Evolutionary conservation across 2,329 filamentous ascomycete genomes (phyloP), one percentile per base, ranked within the genome.

Genomic region (Trichoderma koningiopsis): DNA sequence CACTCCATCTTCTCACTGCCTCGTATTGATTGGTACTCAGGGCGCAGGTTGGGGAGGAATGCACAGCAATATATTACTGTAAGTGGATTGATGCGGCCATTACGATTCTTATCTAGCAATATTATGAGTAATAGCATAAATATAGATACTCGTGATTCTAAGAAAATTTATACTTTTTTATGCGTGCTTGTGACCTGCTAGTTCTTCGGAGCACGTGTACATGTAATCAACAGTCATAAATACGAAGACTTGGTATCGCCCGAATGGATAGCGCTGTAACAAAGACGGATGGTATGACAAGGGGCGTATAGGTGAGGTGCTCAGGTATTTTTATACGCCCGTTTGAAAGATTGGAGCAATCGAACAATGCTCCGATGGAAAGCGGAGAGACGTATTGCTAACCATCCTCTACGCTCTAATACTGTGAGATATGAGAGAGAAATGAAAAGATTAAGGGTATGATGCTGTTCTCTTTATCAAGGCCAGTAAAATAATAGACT

Each of bases 151-250:
- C 31, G 60, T 27, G 47, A 33, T 55, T 31, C 0, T 14, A 13
- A 49, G 24, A 11, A 49, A 22, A n/a, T 8, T 49, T 61, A 61
- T 61, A 61, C 58, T 61, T 61, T 61, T 61, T n/a, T 6, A 61
- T 31, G 16, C n/a, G 27, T 61, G 58, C 58, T 61, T 61, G 58
- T 61, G 58, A 61, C 40, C 58, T 61, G 27, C 40, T 61, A 43
- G 13, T 8, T 49, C 40, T 60, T 61, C 8, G 1, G 13, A 47
- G 27, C 47, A 49, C 47, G 47, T 27, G 37, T 47, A 33, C 40
- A 19, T 61, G 58, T 22, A 61, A 19, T 61, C 58, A 1, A 47
- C 8, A 22, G n/a, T 61, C 47, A 49, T 49, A 24, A 24, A 24
- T 49, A 10, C 22, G 8, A 24, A 49, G 5, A 11, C 22, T 3